Evolutionary conservation across 805 yeast genomes (phyloP), one percentile per base, ranked within the genome.

Genomic region (Starmerella potacharoeniae): DNA sequence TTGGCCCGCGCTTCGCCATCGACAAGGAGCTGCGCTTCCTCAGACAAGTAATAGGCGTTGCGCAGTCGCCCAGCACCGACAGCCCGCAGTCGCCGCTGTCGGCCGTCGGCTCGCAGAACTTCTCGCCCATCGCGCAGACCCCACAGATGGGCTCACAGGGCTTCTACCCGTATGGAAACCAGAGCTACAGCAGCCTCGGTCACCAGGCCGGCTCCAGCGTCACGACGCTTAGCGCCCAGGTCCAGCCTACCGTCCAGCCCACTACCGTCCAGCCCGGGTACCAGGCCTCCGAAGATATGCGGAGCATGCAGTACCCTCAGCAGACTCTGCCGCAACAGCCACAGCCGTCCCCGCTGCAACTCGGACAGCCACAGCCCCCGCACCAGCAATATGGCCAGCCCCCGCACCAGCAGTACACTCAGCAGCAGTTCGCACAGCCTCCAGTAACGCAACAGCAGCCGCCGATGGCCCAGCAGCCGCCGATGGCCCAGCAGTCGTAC

Each of bases 1-100:
- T 93, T 72, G 99, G 99, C 31, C 90, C 96, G 0, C 77, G 99
- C 60, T 93, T 89, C 69, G 96, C 90, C 68, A 80, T 93, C 48
- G 83, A 81, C 69, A 89, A 88, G 66, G 95, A 87, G 66, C 91
- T 93, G 63, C 95, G 87, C 67, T 78, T 16, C 31, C 47, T 57
- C 11, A 49, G 60, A 13, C 54, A 44, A 36, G 13, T 46, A 11
- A 45, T 46, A 11, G 60, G 58, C 30, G 34, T 49, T 45, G 35
- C 45, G 9, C 39, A 48, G 10, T 14, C 40, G 39, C 31, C 45
- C 37, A 13, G 17, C 39, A 30, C 28, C 11, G 43, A 37, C 44
- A 37, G 51, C 16, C 50, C 51, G 28, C 44, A 36, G 14, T 34
- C 58, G 41, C 43, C 48, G n/a, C 6, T 44, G 6, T 44, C 48